Evolutionary conservation across 148 eudicot species (phyloP).

Genomic region (Dysphania ambrosioides): DNA sequence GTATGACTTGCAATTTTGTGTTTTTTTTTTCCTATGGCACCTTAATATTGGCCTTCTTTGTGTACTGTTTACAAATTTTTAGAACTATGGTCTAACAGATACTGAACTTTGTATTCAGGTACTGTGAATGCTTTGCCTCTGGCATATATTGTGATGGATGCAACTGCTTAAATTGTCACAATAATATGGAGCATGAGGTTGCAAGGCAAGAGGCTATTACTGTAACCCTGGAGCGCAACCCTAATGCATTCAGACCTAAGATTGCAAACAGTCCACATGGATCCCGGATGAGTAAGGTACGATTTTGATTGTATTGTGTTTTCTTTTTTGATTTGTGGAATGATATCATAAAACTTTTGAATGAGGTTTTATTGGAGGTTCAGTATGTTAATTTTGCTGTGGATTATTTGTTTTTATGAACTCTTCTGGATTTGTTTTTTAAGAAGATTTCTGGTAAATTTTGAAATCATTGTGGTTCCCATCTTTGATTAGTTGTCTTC

Average conservation of each 20-base stretch:
- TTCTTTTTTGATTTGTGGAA: not conserved
- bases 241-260: constrained; percentile 73
- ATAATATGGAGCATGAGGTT: constrained; percentile 51
- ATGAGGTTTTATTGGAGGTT: not conserved
- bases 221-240: constrained; percentile 59
- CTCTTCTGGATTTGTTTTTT: not conserved
- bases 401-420: not conserved
- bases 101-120: constrained; percentile 45
- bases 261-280: constrained; percentile 63
- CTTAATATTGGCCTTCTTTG: not conserved
- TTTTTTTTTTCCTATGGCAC: not conserved
- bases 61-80: not conserved
- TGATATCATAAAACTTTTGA: not conserved
- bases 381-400: not conserved
- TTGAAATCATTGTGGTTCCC: not conserved
- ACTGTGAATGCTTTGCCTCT: constrained; percentile 80
- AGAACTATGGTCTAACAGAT: not conserved
- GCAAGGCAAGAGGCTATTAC: constrained; percentile 53
- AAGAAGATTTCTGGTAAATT: not conserved
- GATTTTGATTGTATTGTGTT: constrained; percentile 7
- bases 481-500: not conserved
- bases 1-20: not conserved
- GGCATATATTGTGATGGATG: constrained; percentile 78
- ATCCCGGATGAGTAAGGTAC: constrained; percentile 46
- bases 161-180: constrained; percentile 70